Evolutionary conservation across 2,329 filamentous ascomycete species (phyloP).

Genomic region (Pseudonectria buxi): DNA sequence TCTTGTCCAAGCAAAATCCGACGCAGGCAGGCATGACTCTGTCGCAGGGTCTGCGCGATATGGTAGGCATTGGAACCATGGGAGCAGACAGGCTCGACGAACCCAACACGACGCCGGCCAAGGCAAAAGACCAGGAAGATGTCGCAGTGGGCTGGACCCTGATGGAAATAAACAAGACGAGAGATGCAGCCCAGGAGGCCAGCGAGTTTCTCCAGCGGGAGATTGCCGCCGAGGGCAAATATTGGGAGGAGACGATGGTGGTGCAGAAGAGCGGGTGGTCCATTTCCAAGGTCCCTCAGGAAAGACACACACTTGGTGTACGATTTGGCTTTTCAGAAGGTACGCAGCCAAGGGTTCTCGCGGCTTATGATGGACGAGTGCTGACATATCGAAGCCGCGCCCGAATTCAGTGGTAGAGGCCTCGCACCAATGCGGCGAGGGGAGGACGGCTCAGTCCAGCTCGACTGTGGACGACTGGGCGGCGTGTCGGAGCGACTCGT

Average conservation of each 20-base stretch:
- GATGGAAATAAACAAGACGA: constrained; percentile 66
- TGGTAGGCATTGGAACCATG: constrained; percentile 67
- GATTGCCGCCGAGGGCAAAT: constrained; percentile 71
- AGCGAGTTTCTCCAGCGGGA: constrained; percentile 68
- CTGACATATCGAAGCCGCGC: constrained; percentile 38
- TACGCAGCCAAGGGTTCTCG: constrained; percentile 21
- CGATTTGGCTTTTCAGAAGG: constrained; percentile 83
- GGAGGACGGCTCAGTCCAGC: constrained; percentile 64
- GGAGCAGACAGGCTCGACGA: constrained; percentile 59
- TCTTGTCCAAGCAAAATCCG: constrained; percentile 76
- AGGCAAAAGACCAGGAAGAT: constrained; percentile 49
- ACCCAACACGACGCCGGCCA: constrained; percentile 50
- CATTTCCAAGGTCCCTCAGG: constrained; percentile 67
- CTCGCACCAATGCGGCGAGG: constrained; percentile 71
- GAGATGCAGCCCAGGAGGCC: constrained; percentile 66
- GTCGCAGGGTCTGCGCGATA: constrained; percentile 61
- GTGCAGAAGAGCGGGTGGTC: constrained; percentile 84
- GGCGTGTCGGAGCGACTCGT: constrained; percentile 54
- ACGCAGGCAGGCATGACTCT: constrained; percentile 63
- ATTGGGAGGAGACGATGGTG: constrained; percentile 80
- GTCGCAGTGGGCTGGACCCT: constrained; percentile 67
- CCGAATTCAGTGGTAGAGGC: constrained; percentile 61
- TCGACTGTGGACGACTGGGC: constrained; percentile 57
- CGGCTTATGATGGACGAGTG: neutral
- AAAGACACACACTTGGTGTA: constrained; percentile 71